Conservation (phyloP, 768 basidiomycete genomes). For the Auricularia heimuer region DNA sequence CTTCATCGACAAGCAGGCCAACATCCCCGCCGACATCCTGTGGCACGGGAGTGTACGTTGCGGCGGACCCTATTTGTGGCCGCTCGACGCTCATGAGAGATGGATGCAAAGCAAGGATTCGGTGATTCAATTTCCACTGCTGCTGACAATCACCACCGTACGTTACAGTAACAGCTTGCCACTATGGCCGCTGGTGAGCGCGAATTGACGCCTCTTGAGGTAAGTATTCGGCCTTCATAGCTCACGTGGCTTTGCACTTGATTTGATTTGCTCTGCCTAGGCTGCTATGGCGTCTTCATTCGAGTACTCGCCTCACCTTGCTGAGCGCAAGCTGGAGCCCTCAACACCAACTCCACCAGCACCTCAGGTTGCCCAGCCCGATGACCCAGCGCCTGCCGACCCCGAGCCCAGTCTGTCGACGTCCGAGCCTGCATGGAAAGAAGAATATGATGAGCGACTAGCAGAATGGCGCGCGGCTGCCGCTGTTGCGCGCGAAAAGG, state of each 20-base stretch:
- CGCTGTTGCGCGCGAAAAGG: slow-evolving; percentile 62
- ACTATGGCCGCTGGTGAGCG: neutral
- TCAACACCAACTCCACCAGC: neutral
- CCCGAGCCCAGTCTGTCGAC: neutral
- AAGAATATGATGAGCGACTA: slow-evolving; percentile 58
- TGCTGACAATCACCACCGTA: neutral
- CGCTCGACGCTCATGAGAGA: no score
- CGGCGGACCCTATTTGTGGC: no score
- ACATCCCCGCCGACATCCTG: neutral
- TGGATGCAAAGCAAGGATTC: no score
- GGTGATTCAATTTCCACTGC: no score
- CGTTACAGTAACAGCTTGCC: neutral
- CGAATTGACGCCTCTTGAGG: neutral
- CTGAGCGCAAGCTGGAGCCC: slow-evolving; percentile 16
- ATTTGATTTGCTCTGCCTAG: slow-evolving; percentile 7
- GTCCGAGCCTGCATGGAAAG: slow-evolving; percentile 46
- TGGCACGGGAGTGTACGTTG: neutral
- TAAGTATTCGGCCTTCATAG: neutral
- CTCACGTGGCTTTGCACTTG: neutral
- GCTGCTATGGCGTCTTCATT: slow-evolving; percentile 23
- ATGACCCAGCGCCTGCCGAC: slow-evolving; percentile 8
- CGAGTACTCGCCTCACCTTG: slow-evolving; percentile 12
- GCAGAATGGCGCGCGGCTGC: slow-evolving; percentile 63
- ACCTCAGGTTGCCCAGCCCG: slow-evolving; percentile 7
- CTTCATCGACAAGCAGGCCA: neutral